Base-by-base conservation (phyloP, 129 eudicot species). In the Centrapalus pauciflorus region DNA sequence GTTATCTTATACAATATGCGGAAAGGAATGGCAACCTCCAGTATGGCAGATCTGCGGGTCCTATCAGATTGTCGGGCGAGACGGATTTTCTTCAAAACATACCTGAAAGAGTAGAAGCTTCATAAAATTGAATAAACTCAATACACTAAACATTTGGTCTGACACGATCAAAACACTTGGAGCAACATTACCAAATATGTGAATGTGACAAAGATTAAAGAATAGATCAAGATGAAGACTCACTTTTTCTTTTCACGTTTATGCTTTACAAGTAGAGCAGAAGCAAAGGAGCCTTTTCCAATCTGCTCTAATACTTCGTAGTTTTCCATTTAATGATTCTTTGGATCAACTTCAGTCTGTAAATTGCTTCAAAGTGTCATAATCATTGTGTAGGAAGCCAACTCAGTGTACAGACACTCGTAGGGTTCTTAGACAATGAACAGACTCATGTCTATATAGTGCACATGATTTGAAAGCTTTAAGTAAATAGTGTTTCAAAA, bases 221-320 rank as follows among this genome's bases (percentile, higher is more conserved):
- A 55, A 60, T 25, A 11, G 16, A n/a, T n/a, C n/a, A n/a, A 71
- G 23, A 40, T 23, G 14, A 30, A 76, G 43, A 70, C 87, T 79
- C 61, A 93, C 99, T 80, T 93, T 82, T 89, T 93, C 84, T 84
- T 93, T 79, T 93, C 99, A 14, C 81, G 89, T 73, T 76, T 89
- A 73, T 93, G 99, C 87, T 68, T 82, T 64, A 93, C 99, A 72
- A 93, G 95, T 26, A 93, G 70, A 16, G 99, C 96, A 46, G 99
- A 88, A 75, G 96, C 99, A 74, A 93, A 93, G 19, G 99, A 89
- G 4, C 99, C 99, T 78, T 85, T 93, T 21, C 99, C 99, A 66
- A 93, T 84, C 81, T 93, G 99, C 84, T 84, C 99, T 45, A 93
- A 73, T 59, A 93, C 17, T 66, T 93, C 99, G 52, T 93, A 93